phyloP scores from a whole-genome alignment of 2,329 filamentous ascomycete species.

The Ophiosphaerella herpotricha region DNA sequence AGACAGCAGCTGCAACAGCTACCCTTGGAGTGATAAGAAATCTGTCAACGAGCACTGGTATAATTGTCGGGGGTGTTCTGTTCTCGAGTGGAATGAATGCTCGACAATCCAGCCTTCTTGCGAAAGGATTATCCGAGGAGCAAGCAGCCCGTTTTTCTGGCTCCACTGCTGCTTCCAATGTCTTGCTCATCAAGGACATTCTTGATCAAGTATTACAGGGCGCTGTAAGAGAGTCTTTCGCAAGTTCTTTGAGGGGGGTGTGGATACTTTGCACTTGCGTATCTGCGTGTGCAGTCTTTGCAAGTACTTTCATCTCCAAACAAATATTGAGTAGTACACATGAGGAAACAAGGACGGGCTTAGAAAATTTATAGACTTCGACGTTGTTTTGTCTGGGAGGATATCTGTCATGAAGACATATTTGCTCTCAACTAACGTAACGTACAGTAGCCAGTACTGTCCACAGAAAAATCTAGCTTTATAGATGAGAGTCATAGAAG shows the following conservation, averaged over 20 bases:
- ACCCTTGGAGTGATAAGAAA: conserved; percentile 50
- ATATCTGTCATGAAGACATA: too few relatives aligned
- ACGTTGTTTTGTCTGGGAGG: too few relatives aligned
- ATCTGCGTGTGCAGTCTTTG: conserved; percentile 34
- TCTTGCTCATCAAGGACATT: conserved; percentile 57
- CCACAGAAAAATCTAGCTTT: too few relatives aligned
- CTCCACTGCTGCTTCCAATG: conserved; percentile 60
- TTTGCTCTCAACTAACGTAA: too few relatives aligned
- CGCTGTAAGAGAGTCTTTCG: conserved; percentile 43
- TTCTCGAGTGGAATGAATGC: conserved; percentile 62
- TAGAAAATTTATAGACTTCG: conserved; percentile 29
- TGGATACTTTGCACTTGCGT: conserved; percentile 49
- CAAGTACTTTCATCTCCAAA: conserved; percentile 37
- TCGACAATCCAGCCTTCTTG: conserved; percentile 52
- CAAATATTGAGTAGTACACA: conserved; percentile 44
- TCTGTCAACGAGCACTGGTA: conserved; percentile 47
- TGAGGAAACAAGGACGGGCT: conserved; percentile 48
- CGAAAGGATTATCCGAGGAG: conserved; percentile 53
- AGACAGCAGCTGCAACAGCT: conserved; percentile 53
- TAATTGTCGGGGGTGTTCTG: conserved; percentile 51
- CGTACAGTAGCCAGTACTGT: too few relatives aligned
- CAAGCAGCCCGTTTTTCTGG: conserved; percentile 58
- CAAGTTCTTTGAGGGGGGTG: conserved; percentile 44
- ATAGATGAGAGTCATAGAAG: too few relatives aligned
- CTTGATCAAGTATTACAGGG: conserved; percentile 46